Evolutionary conservation across 352 stramenopile genomes (phyloP).

Genomic region (Aphanomyces euteiches): DNA sequence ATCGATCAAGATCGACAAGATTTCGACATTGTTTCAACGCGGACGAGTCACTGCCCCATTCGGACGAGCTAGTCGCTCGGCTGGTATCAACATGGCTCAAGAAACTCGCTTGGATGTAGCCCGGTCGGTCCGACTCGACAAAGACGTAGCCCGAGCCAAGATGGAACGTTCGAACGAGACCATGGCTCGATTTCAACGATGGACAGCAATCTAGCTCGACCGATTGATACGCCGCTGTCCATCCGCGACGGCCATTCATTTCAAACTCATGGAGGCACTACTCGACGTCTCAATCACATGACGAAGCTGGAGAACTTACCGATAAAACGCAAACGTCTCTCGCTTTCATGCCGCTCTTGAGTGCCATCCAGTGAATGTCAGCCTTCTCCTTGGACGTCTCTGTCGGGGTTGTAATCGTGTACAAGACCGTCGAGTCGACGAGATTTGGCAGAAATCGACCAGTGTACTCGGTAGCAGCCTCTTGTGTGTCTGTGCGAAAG

Average conservation of each 20-base stretch:
- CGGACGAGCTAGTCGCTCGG: neutral
- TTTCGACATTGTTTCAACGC: neutral
- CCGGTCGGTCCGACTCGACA: slow-evolving; percentile 49
- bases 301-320: neutral
- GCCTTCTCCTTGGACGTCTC: slow-evolving; percentile 71
- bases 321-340: slow-evolving; percentile 56
- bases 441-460: slow-evolving; percentile 35
- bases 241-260: slow-evolving; percentile 36
- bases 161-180: neutral
- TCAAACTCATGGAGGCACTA: slow-evolving; percentile 78
- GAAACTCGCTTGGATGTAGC: slow-evolving; percentile 43
- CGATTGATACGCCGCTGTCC: neutral
- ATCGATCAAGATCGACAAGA: neutral
- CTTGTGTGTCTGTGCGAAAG: slow-evolving; percentile 66
- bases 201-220: neutral
- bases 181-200: neutral
- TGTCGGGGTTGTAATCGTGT: slow-evolving; percentile 54
- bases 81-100: neutral
- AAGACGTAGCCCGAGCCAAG: slow-evolving; percentile 34
- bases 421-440: slow-evolving; percentile 67
- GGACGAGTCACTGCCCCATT: neutral
- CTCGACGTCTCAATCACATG: neutral
- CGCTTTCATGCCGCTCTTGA: slow-evolving; percentile 69
- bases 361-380: slow-evolving; percentile 68
- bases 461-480: slow-evolving; percentile 35